Base-by-base conservation (phyloP, 176 grass and related monocot species). In the Rhynchospora pubera region DNA sequence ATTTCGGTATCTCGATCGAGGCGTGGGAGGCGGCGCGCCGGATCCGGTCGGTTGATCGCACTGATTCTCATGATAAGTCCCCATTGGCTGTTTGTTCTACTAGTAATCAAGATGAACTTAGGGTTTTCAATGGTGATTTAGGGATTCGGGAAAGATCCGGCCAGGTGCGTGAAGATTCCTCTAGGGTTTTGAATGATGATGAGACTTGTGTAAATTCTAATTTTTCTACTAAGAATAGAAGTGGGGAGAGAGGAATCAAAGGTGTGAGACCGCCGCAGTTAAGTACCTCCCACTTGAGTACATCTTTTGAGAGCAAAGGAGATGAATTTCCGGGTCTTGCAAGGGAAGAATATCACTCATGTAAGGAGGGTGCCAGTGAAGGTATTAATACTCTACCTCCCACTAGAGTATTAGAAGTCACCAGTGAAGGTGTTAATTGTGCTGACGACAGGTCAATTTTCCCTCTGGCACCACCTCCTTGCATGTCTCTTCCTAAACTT, bases 1-100 rank as follows among this genome's bases (percentile, higher is more conserved):
- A 91, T 0, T 99, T 99, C 57, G 93, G 88, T 45, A 91, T 99
- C 85, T 84, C 97, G 3, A 1, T 85, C 15, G 86, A 50, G 11
- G 89, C 79, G 14, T 99, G 97, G 97, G 93, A 99, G 69, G 91
- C 82, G 42, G 58, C 79, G 7, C 59, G 59, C 39, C 19, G 6
- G 42, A 47, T 21, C 44, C 79, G 44, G 1, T 82, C 62, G 60
- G 5, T 48, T 48, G 57, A 51, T 46, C 14, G 18, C 26, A 2
- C 21, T 75, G 24, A 21, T 75, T 75, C 22, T 52, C 70, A 12
- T 52, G 70, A 75, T 75, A 26, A 28, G 18, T 7, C 46, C 11
- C 46, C 10, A 7, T 32, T 11, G 72, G 72, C 24, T 30, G 72
- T 76, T 30, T 76, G 72, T 76, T 76, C 72, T 11, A 55, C 47